Evolutionary conservation across 495 filamentous ascomycete genomes (phyloP).

Genomic region (Hypoxylon cercidicola): DNA sequence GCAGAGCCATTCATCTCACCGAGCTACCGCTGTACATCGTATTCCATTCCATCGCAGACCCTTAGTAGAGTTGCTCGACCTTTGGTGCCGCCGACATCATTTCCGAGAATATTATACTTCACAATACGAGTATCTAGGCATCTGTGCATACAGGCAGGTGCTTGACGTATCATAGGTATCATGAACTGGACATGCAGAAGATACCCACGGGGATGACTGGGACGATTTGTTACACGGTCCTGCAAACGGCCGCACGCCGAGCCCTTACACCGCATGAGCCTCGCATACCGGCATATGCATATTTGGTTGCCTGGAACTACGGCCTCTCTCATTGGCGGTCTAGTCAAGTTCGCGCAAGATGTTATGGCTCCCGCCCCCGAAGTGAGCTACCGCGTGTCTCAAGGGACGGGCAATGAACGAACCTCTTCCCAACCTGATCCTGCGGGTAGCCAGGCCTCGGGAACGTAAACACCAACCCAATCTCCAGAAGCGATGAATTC

Average conservation of each 20-base stretch:
- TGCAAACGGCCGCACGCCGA: conserved; percentile 24
- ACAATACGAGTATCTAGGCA: too few species aligned
- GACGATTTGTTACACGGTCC: conserved; percentile 13
- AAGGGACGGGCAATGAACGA: conserved; percentile 4
- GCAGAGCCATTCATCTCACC: not conserved
- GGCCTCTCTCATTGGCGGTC: not conserved
- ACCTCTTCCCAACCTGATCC: conserved; percentile 17
- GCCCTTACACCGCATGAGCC: conserved; percentile 21
- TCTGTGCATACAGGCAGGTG: too few species aligned
- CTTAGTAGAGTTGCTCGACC: not conserved
- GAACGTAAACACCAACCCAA: conserved; percentile 2
- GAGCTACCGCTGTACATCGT: not conserved
- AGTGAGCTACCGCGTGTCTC: conserved; percentile 2
- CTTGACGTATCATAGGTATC: too few species aligned
- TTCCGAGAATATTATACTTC: too few species aligned
- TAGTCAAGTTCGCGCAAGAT: not conserved
- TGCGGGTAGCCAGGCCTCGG: conserved; percentile 40
- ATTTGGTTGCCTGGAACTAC: conserved; percentile 2
- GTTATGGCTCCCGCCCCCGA: conserved; percentile 5
- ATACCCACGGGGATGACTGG: not conserved
- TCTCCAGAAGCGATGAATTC: not conserved
- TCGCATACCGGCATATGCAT: conserved; percentile 29
- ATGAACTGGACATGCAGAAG: too few species aligned
- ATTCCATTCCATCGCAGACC: not conserved
- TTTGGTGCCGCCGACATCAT: too few species aligned